Base-by-base conservation (phyloP, 352 stramenopile genomes). In the Globisporangium yorkense region DNA sequence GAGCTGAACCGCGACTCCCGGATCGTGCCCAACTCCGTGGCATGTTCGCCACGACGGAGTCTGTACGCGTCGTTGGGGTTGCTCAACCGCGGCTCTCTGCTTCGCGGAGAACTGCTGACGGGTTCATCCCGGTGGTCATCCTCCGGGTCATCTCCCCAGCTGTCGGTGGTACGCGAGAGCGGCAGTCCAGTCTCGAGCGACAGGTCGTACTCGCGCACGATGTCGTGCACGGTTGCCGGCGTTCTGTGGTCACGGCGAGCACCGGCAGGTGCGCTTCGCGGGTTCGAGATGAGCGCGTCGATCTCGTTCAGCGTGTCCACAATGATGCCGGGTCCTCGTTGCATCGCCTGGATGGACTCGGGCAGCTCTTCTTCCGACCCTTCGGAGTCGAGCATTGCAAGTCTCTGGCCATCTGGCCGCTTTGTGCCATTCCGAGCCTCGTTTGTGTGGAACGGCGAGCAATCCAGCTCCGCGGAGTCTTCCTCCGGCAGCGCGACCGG, bases 131-230 rank as follows among this genome's bases (percentile, higher is more conserved):
- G 56, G 35, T 41, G 24, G 1, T 62, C 56, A n/a, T 62, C 56
- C 12, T 62, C 56, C 6, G 40, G 56, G 10, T 68, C 75, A 24
- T 86, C 75, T 33, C 70, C 75, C 75, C 75, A 86, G 61, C 73
- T 84, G 48, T 86, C 75, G 3, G 75, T 86, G 16, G 75, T 86
- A 53, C 75, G 61, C 29, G 75, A 86, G 46, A 86, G 63, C 12
- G 75, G 75, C 45, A 86, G 48, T 47, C 78, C 75, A 1, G 67
- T 78, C 62, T 86, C 73, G 56, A 78, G 47, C n/a, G 74, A 67
- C 37, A 70, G 51, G 31, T 84, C 75, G 39, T 78, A 82, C 2
- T 79, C 66, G 16, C 64, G 73, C 27, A 82, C 68, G 52, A 84
- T 64, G 7, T 78, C 71, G 40, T 73, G 67, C 20, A 80, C 60